A percentile compares a stretch with the other conserved stretches of the same genome.
Conservation (phyloP, 179 eudicot genomes). For the Beta lomatogona region DNA sequence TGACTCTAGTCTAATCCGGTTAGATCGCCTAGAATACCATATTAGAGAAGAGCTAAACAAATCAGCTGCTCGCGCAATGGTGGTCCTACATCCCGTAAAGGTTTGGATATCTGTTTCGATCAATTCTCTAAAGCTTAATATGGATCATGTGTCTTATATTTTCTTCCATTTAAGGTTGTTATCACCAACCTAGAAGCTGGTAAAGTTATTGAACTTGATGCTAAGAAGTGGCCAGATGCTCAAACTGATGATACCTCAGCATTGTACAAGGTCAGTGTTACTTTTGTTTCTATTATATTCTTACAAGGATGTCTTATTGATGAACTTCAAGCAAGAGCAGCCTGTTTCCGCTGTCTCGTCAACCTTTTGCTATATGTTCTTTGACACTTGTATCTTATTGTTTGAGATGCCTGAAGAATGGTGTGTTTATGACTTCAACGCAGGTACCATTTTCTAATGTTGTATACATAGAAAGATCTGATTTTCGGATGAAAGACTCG, state of each 20-base stretch:
- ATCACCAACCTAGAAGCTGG: slow-evolving; percentile 86
- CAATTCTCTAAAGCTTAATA: neutral
- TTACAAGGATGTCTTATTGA: neutral
- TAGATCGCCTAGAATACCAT: slow-evolving; percentile 83
- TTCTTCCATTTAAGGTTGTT: slow-evolving; percentile 56
- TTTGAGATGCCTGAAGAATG: slow-evolving; percentile 4
- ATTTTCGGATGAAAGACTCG: slow-evolving; percentile 87
- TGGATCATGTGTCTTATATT: slow-evolving; percentile 15
- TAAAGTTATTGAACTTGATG: slow-evolving; percentile 70
- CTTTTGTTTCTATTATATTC: neutral
- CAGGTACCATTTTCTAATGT: slow-evolving; percentile 87
- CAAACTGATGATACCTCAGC: slow-evolving; percentile 68
- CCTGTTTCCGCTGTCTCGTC: neutral
- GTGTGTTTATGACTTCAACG: neutral
- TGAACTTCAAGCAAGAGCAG: neutral
- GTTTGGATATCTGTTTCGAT: slow-evolving; percentile 38
- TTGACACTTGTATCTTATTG: neutral
- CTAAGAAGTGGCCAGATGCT: slow-evolving; percentile 98
- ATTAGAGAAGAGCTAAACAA: slow-evolving; percentile 87
- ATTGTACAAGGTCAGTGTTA: slow-evolving; percentile 61
- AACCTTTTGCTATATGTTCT: neutral
- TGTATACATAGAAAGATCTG: slow-evolving; percentile 81
- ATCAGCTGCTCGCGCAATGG: slow-evolving; percentile 81
- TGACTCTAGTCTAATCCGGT: slow-evolving; percentile 73
- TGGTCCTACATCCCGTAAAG: slow-evolving; percentile 85